These are phyloP conservation scores for Platanthera zijinensis DNA, from an alignment of 106 monocot genomes.

Conservation along the genomic window DNA sequence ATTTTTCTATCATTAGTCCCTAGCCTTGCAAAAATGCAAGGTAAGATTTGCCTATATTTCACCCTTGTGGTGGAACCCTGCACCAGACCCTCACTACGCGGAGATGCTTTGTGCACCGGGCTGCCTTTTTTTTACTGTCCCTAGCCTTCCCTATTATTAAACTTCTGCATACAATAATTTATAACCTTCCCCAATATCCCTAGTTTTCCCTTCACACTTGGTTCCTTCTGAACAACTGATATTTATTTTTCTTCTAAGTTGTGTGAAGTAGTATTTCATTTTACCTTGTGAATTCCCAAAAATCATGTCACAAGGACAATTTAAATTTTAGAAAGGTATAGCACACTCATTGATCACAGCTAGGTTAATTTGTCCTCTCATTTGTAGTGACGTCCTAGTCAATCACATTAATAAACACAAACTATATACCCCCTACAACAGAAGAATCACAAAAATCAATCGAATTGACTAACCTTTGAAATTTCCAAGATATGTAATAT, in stretches of 20 bases:
- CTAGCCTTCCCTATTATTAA: neutral
- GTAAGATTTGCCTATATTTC: too few relatives aligned
- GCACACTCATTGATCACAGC: neutral
- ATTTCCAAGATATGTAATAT: conserved; percentile 74
- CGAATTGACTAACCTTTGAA: conserved; percentile 52
- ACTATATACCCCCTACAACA: too few relatives aligned
- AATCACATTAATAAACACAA: neutral
- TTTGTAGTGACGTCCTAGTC: neutral
- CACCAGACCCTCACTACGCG: too few relatives aligned
- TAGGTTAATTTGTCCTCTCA: neutral
- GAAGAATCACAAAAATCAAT: neutral
- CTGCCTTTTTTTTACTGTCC: neutral
- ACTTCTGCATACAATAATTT: neutral
- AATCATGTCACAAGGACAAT: neutral
- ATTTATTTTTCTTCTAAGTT: neutral
- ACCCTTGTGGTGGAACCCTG: too few relatives aligned
- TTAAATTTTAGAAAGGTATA: neutral
- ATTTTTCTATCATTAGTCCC: too few relatives aligned
- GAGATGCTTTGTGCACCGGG: too few relatives aligned
- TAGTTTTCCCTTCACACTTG: neutral
- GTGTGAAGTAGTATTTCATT: neutral
- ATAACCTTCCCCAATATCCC: neutral
- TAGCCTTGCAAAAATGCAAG: too few relatives aligned
- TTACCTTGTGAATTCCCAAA: neutral
- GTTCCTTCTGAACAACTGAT: neutral